Evolutionary conservation across 2,329 filamentous ascomycete species (phyloP).

Genomic region (Ceratocystis alfenasii): DNA sequence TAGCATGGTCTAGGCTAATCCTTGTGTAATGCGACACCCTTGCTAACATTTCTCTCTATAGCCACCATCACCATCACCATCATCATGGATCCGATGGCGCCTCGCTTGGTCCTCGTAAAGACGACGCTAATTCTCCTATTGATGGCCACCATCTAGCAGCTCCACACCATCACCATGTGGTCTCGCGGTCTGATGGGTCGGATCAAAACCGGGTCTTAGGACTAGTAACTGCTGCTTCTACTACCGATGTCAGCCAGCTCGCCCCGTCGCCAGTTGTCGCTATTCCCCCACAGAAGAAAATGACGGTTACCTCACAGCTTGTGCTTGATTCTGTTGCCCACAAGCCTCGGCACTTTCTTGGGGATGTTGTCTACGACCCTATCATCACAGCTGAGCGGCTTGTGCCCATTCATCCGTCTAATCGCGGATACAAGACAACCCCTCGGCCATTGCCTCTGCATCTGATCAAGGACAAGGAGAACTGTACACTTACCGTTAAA

Average conservation of each 20-base stretch:
- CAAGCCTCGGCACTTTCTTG: conserved; percentile 66
- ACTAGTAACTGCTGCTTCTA: background rate
- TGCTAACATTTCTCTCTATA: conserved; percentile 19
- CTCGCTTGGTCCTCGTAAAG: background rate
- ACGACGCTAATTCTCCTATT: background rate
- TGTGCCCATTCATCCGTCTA: conserved; percentile 32
- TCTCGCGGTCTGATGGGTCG: conserved; percentile 26
- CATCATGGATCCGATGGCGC: conserved; percentile 45
- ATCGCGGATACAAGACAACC: conserved; percentile 39
- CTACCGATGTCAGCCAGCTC: conserved; percentile 25
- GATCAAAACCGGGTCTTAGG: background rate
- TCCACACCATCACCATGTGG: conserved; percentile 42
- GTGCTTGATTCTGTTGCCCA: conserved; percentile 61
- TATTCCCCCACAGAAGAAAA: conserved; percentile 49
- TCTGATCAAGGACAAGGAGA: conserved; percentile 59
- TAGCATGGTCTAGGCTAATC: background rate
- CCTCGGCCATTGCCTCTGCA: conserved; percentile 68
- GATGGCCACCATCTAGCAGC: conserved; percentile 9
- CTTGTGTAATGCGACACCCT: background rate
- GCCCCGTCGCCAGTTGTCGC: conserved; percentile 33
- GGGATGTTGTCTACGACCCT: conserved; percentile 70
- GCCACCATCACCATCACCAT: conserved; percentile 40
- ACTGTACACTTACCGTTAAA: conserved; percentile 81
- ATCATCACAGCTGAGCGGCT: conserved; percentile 45
- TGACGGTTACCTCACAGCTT: conserved; percentile 54